Evolutionary conservation across 2,329 filamentous ascomycete species (phyloP).

Genomic region (Chrysoporthe cubensis): DNA sequence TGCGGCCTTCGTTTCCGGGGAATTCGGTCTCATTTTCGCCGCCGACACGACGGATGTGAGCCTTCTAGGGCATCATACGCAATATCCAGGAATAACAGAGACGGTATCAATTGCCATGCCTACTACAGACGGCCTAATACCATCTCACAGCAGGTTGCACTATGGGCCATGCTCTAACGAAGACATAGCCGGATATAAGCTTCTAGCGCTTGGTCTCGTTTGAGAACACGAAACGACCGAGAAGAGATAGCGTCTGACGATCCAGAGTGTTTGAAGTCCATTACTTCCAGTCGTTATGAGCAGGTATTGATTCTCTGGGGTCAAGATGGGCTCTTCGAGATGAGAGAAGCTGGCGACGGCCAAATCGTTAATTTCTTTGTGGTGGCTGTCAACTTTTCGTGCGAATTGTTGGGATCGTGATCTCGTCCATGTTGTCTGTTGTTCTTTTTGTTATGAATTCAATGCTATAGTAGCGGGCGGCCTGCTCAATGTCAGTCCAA

Average conservation of each 20-base stretch:
- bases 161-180: slow-evolving; percentile 14
- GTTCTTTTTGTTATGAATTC: background rate
- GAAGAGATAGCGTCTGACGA: too few relatives aligned
- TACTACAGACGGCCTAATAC: slow-evolving; percentile 26
- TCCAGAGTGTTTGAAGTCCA: too few relatives aligned
- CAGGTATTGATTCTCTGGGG: too few relatives aligned
- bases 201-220: background rate
- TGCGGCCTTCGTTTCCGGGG: slow-evolving; percentile 44
- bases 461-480: background rate
- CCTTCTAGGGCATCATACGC: slow-evolving; percentile 44
- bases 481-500: background rate
- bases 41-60: slow-evolving; percentile 47
- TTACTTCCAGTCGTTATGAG: too few relatives aligned
- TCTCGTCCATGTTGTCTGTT: background rate
- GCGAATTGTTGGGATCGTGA: background rate
- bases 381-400: background rate
- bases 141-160: slow-evolving; percentile 12
- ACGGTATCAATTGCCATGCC: slow-evolving; percentile 45
- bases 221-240: background rate
- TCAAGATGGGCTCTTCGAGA: too few relatives aligned
- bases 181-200: background rate
- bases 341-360: background rate
- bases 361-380: background rate
- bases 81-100: slow-evolving; percentile 43
- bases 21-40: slow-evolving; percentile 46